Conservation (phyloP, 768 basidiomycete genomes). For the Cystobasidium tubakii region DNA sequence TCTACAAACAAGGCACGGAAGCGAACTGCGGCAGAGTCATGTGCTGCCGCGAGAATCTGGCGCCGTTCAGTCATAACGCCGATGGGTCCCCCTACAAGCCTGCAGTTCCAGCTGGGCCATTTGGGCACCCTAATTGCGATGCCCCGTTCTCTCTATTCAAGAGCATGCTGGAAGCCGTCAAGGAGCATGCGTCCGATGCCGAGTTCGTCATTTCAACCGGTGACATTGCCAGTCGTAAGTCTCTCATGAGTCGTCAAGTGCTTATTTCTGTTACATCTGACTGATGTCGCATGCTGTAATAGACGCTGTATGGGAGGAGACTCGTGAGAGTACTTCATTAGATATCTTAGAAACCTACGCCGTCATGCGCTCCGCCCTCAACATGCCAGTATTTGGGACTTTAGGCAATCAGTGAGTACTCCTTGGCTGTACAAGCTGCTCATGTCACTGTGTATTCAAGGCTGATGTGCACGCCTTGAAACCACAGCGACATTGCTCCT, state of each 20-base stretch:
- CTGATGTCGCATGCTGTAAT: background rate
- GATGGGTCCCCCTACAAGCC: conserved; percentile 49
- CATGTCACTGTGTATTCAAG: too few relatives aligned
- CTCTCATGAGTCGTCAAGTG: background rate
- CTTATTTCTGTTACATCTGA: conserved; percentile 2
- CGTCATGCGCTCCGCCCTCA: conserved; percentile 20
- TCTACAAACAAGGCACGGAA: conserved; percentile 56
- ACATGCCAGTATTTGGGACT: conserved; percentile 37
- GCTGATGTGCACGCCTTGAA: too few relatives aligned
- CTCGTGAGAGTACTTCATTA: conserved; percentile 11
- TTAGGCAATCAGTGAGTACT: conserved; percentile 47
- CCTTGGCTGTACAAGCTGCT: too few relatives aligned
- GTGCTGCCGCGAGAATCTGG: conserved; percentile 57
- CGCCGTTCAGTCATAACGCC: conserved; percentile 34
- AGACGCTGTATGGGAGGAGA: conserved; percentile 38
- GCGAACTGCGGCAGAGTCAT: conserved; percentile 61
- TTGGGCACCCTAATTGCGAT: conserved; percentile 57
- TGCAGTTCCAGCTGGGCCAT: conserved; percentile 51
- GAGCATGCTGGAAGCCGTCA: conserved; percentile 55
- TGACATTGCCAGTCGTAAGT: conserved; percentile 59
- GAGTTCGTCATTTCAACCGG: conserved; percentile 62
- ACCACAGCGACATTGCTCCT: conserved; percentile 57
- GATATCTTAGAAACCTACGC: conserved; percentile 49
- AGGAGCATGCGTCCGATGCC: conserved; percentile 41
- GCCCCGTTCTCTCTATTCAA: conserved; percentile 55